Conservation (phyloP, 371 early-diverging fungal genomes). For the Mucor piriformis region DNA sequence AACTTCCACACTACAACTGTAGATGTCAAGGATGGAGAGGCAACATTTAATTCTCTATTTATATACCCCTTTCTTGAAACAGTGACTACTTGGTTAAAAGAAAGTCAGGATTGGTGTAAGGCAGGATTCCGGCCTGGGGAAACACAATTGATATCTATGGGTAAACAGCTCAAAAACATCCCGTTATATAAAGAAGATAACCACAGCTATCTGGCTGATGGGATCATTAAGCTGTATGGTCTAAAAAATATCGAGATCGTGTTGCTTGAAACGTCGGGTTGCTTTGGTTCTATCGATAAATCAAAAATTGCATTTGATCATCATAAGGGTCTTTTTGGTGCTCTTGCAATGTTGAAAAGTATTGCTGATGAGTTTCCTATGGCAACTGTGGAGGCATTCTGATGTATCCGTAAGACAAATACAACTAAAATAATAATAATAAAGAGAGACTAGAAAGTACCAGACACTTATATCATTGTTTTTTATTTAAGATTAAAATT, state of each 20-base stretch:
- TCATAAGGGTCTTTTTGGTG: constrained; percentile 19
- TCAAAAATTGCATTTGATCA: constrained; percentile 16
- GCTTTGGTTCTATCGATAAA: constrained; percentile 7
- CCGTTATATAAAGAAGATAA: constrained; percentile 21
- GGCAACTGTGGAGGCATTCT: constrained; percentile 1
- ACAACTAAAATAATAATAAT: too few species aligned
- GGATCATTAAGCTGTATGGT: too few species aligned
- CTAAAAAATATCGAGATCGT: constrained; percentile 8
- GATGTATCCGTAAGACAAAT: too few species aligned
- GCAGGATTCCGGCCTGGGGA: constrained; percentile 12
- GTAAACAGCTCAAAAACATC: constrained; percentile 15
- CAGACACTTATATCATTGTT: too few species aligned
- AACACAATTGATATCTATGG: constrained; percentile 3
- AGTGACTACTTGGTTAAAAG: constrained; percentile 11
- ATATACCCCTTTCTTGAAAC: constrained; percentile 18
- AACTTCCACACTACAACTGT: constrained; percentile 14
- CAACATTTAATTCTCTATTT: constrained; percentile 20
- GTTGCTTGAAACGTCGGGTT: constrained; percentile 16
- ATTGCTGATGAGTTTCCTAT: constrained; percentile 21
- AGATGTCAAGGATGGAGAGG: constrained; percentile 19
- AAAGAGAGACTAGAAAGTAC: too few species aligned
- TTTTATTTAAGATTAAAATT: too few species aligned
- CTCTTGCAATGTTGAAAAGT: constrained; percentile 18
- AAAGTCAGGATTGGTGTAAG: constrained; percentile 9
- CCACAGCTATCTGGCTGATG: constrained; percentile 17